A percentile compares a stretch with the other conserved stretches of the same genome.
phyloP scores from a whole-genome alignment of 805 yeast species.

The Pichia manshurica region DNA sequence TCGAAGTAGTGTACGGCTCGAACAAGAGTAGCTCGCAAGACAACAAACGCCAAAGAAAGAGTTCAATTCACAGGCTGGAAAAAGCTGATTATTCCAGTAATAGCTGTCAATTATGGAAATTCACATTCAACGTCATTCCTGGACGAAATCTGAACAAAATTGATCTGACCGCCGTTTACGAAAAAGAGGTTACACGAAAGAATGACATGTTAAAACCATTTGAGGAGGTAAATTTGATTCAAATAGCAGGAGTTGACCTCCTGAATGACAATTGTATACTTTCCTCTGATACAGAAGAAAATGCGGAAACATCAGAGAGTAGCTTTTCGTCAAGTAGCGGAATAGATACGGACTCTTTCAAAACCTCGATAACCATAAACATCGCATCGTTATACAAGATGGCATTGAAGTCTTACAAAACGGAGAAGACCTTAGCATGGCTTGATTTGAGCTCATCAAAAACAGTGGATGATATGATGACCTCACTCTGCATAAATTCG shows the following conservation, averaged over 20 bases:
- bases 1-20: constrained; percentile 4
- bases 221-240: constrained; percentile 10
- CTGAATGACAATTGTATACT: constrained; percentile 3
- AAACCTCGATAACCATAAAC: constrained; percentile 1
- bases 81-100: constrained; percentile 8
- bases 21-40: background rate
- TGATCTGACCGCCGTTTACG: constrained; percentile 17
- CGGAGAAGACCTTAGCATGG: constrained; percentile 25
- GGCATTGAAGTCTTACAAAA: constrained; percentile 23
- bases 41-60: background rate
- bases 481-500: constrained; percentile 14
- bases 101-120: constrained; percentile 16
- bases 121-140: constrained; percentile 16
- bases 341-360: constrained; percentile 5
- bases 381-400: constrained; percentile 26
- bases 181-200: constrained; percentile 11
- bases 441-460: constrained; percentile 22
- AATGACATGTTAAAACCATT: constrained; percentile 11
- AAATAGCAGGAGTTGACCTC: constrained; percentile 15
- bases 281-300: background rate
- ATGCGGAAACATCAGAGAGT: background rate
- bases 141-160: constrained; percentile 18
- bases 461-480: constrained; percentile 12
- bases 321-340: background rate
- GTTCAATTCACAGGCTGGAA: too few species aligned